Conservation (phyloP, 2,329 filamentous ascomycete genomes). For the Blastomyces emzantsi region DNA sequence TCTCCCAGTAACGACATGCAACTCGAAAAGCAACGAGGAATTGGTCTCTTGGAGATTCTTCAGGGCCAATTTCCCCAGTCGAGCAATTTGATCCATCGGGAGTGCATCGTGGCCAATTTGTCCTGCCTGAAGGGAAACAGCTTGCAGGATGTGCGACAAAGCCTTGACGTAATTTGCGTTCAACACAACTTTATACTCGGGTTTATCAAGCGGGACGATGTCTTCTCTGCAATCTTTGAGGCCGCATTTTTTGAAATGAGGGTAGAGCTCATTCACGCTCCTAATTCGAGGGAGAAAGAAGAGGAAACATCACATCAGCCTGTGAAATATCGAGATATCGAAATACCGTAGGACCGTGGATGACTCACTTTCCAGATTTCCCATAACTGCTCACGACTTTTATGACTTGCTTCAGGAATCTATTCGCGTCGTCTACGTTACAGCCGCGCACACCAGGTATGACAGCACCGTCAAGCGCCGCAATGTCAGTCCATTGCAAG, state of each 20-base stretch:
- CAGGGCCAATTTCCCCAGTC: background rate
- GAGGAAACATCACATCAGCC: background rate
- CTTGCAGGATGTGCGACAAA: background rate
- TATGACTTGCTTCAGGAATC: background rate
- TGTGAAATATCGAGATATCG: background rate
- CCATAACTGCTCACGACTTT: background rate
- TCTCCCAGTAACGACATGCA: slow-evolving; percentile 2
- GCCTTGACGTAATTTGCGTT: background rate
- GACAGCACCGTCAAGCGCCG: background rate
- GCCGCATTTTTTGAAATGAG: slow-evolving; percentile 1
- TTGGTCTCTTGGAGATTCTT: slow-evolving; percentile 6
- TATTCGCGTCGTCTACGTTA: slow-evolving; percentile 1
- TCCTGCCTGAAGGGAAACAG: background rate
- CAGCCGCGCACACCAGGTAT: background rate
- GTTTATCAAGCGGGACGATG: background rate
- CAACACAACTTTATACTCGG: background rate
- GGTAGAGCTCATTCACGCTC: background rate
- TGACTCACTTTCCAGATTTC: slow-evolving; percentile 5
- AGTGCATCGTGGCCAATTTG: background rate
- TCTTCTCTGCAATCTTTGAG: slow-evolving; percentile 7
- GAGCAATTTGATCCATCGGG: background rate
- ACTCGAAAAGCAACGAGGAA: background rate
- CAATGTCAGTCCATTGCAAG: slow-evolving; percentile 7
- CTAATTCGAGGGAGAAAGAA: background rate
- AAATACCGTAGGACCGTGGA: too few species aligned